These are phyloP conservation scores for Geotrichum histeridarum DNA, from an alignment of 1,139 yeast genomes.

Conservation along the genomic window DNA sequence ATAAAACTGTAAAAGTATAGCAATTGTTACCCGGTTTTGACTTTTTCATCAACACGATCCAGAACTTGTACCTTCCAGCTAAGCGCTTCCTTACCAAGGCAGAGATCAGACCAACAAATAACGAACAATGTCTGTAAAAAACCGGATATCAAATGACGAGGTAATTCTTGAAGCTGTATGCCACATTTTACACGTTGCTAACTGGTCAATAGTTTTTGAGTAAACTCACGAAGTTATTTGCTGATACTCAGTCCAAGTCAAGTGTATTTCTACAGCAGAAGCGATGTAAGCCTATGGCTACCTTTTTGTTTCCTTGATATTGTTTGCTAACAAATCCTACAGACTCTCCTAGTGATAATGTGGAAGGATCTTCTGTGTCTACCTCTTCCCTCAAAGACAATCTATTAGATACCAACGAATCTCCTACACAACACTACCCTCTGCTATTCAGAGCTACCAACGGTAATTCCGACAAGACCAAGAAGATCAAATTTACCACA, in stretches of 20 bases:
- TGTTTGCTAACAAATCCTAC: not conserved
- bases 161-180: conserved; percentile 18
- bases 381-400: conserved; percentile 14
- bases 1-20: not conserved
- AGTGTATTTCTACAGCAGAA: conserved; percentile 33
- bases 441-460: conserved; percentile 45
- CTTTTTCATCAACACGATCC: not conserved
- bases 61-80: not conserved
- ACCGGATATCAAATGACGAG: conserved; percentile 25
- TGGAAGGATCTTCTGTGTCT: conserved; percentile 13
- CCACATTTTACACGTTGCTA: not conserved
- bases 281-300: conserved; percentile 26
- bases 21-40: not conserved
- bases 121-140: conserved; percentile 14
- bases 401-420: conserved; percentile 18
- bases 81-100: not conserved
- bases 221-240: conserved; percentile 30
- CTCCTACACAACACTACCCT: conserved; percentile 8
- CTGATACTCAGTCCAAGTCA: conserved; percentile 41
- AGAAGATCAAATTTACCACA: conserved; percentile 57
- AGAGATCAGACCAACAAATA: not conserved
- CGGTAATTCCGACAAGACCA: conserved; percentile 47
- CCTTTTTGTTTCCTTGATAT: not conserved
- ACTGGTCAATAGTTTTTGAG: conserved; percentile 29
- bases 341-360: conserved; percentile 16